phyloP scores from a whole-genome alignment of 768 basidiomycete genomes.

The Scleroderma bovista region DNA sequence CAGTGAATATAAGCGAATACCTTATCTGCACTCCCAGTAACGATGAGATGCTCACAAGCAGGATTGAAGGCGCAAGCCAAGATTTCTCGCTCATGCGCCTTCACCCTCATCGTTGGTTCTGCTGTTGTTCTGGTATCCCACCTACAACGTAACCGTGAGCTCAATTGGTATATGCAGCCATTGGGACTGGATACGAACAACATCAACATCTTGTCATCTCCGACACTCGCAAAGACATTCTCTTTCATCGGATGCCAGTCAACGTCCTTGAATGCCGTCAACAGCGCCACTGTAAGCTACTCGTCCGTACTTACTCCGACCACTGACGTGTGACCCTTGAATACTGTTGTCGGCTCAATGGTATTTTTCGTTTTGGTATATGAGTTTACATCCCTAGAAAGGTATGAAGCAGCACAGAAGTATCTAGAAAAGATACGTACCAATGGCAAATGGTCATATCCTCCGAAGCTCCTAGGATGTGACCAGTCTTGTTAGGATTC shows the following conservation, averaged over 20 bases:
- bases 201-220: conserved; percentile 92
- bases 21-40: conserved; percentile 94
- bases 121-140: conserved; percentile 86
- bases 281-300: not conserved
- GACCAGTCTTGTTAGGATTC: conserved; percentile 79
- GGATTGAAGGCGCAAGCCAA: conserved; percentile 90
- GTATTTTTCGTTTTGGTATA: conserved; percentile 74
- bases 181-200: conserved; percentile 50
- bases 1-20: conserved; percentile 34
- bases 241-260: conserved; percentile 89
- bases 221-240: conserved; percentile 87
- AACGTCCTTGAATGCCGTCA: conserved; percentile 62
- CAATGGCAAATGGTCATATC: conserved; percentile 96
- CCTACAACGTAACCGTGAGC: conserved; percentile 35
- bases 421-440: conserved; percentile 31
- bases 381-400: conserved; percentile 80
- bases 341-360: conserved; percentile 81
- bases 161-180: not conserved
- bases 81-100: conserved; percentile 90
- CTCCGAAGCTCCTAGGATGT: conserved; percentile 88
- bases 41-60: conserved; percentile 64
- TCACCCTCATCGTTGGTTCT: conserved; percentile 64
- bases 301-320: conserved; percentile 66
- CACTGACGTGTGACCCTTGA: conserved; percentile 83
- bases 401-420: not conserved